Conservation (phyloP, 225 moss, liverwort and hornwort genomes). For the Neckera pumila region DNA sequence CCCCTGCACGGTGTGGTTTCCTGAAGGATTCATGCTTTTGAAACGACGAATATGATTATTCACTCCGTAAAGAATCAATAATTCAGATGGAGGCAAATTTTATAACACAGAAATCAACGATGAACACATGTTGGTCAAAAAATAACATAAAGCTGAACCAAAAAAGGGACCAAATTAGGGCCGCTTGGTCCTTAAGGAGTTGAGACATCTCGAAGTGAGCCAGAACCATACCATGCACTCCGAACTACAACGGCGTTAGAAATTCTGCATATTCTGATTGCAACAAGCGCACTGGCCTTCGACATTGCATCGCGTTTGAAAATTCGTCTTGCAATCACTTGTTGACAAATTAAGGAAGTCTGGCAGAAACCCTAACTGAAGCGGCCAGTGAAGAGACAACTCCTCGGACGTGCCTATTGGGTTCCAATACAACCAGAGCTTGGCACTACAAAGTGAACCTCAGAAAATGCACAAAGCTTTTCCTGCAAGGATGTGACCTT, state of each 20-base stretch:
- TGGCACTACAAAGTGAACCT: not conserved
- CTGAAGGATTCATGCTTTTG: not conserved
- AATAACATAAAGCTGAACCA: not conserved
- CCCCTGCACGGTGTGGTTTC: not conserved
- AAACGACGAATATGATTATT: not conserved
- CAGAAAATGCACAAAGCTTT: not conserved
- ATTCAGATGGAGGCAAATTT: not conserved
- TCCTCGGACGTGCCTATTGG: constrained; percentile 6
- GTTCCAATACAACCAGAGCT: not conserved
- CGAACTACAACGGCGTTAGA: not conserved
- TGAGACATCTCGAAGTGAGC: not conserved
- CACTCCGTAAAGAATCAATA: not conserved
- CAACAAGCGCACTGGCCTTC: not conserved
- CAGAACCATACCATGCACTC: not conserved
- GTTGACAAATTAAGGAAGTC: not conserved
- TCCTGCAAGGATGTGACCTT: not conserved
- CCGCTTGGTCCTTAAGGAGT: not conserved
- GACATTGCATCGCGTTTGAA: not conserved
- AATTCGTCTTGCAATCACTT: not conserved
- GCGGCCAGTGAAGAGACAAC: not conserved
- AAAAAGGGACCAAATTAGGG: not conserved
- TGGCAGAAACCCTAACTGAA: not conserved
- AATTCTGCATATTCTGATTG: not conserved
- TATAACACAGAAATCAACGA: not conserved
- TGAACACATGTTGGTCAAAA: no score